Base-by-base conservation (phyloP, 371 early-diverging fungal genomes). In the Mycotypha africana region DNA sequence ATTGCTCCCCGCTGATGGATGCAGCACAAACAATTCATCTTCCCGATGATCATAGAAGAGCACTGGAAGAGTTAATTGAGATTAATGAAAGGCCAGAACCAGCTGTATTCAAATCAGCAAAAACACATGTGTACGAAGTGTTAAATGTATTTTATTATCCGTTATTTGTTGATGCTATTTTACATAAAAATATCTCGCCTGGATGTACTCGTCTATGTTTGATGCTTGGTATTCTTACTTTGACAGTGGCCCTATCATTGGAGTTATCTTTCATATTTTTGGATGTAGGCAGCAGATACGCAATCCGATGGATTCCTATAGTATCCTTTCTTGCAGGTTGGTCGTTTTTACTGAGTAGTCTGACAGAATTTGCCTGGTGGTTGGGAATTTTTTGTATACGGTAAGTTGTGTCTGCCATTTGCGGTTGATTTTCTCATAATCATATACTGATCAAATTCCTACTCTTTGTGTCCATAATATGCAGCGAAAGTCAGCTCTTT, bases 61-160 rank as follows among this genome's bases (percentile, higher is more conserved):
- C 65, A 2, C 39, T 73, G 21, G 64, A 73, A 26, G 57, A 59
- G n/a, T 22, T 70, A 23, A 45, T 74, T 25, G 68, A 67, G 32
- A 52, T 55, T 16, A 61, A 70, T 16, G 60, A 65, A 21, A 59
- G 70, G 20, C 70, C 74, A 11, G 74, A 74, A 21, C 74, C 74
- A 8, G 26, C 65, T 14, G 64, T 74, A 2, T 74, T 70, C 56
- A 68, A 74, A 24, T 70, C 74, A 21, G 68, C 74, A 1, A 45
- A 61, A 19, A 42, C 63, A 0, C 65, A 74, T 42, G 68, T 74
- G 4, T 74, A 60, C 44, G 74, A 74, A 36, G 49, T 74, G 16
- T 52, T 74, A 37, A 74, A 74, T 42, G 60, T 74, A 10, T 70
- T 70, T 45, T 74, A 61, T 42, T 74, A 74, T 37, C 64, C 70